Conservation (phyloP, 352 stramenopile genomes). For the Globisporangium emineosum region DNA sequence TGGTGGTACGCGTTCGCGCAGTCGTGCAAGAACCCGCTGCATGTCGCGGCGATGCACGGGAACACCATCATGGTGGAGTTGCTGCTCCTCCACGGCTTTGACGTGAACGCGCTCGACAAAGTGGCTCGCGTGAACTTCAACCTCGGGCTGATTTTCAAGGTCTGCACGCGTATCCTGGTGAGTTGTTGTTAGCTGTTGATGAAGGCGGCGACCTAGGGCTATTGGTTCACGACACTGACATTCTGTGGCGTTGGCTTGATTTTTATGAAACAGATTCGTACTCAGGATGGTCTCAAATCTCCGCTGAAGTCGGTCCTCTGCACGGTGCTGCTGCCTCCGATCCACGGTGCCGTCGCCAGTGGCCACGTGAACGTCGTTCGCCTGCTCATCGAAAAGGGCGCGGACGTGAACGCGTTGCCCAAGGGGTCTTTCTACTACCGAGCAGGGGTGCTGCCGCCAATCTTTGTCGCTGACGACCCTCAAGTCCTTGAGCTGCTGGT, state of each 20-base stretch:
- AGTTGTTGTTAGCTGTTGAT: constrained; percentile 5
- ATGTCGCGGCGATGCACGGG: constrained; percentile 60
- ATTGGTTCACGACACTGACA: background rate
- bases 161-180: constrained; percentile 59
- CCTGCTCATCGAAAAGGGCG: constrained; percentile 49
- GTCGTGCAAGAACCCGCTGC: constrained; percentile 74
- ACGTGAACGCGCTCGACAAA: constrained; percentile 76
- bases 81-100: constrained; percentile 47
- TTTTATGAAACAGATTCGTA: constrained; percentile 34
- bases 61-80: constrained; percentile 57
- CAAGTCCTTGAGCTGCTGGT: constrained; percentile 69
- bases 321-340: constrained; percentile 62
- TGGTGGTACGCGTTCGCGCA: constrained; percentile 65
- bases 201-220: background rate
- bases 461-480: constrained; percentile 75
- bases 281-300: constrained; percentile 54
- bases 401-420: constrained; percentile 58
- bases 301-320: constrained; percentile 47
- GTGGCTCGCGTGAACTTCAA: constrained; percentile 81
- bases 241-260: background rate
- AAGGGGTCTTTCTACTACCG: constrained; percentile 68
- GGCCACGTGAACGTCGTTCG: constrained; percentile 64
- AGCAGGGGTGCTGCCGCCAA: constrained; percentile 50
- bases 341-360: constrained; percentile 62
- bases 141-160: constrained; percentile 65